Evolutionary conservation across 768 basidiomycete genomes (phyloP).

Genomic region (Calocybe cyanea): DNA sequence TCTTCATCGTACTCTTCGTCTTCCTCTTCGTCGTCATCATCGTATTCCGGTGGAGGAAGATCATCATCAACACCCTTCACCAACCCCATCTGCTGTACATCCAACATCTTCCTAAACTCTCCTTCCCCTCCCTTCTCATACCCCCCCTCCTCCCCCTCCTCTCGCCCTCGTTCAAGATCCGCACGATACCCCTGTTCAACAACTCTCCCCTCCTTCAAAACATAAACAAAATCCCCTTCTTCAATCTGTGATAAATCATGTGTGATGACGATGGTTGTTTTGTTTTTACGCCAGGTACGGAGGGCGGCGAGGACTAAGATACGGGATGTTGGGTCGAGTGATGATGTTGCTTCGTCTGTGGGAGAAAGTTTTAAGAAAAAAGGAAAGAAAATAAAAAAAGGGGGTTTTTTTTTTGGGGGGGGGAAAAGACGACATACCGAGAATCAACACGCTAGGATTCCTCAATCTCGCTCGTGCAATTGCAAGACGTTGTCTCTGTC

Average conservation of each 20-base stretch:
- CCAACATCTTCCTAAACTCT: constrained; percentile 71
- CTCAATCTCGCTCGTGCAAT: constrained; percentile 84
- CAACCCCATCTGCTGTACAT: constrained; percentile 42
- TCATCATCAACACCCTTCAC: constrained; percentile 46
- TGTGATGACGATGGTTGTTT: constrained; percentile 91
- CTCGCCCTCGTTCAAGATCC: constrained; percentile 55
- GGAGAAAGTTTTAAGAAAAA: constrained; percentile 5
- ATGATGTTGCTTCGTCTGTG: constrained; percentile 76
- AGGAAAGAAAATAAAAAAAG: not conserved
- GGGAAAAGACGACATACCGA: constrained; percentile 54
- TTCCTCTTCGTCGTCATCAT: constrained; percentile 35
- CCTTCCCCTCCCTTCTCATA: constrained; percentile 31
- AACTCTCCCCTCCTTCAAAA: constrained; percentile 75
- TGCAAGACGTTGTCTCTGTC: constrained; percentile 87
- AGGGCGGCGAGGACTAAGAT: constrained; percentile 77
- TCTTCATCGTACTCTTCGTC: constrained; percentile 11
- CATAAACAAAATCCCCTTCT: constrained; percentile 82
- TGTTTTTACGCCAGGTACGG: constrained; percentile 64
- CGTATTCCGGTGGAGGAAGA: constrained; percentile 33
- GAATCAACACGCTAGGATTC: constrained; percentile 84
- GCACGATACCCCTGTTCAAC: constrained; percentile 85
- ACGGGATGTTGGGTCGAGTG: constrained; percentile 84
- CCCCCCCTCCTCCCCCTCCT: too few species aligned
- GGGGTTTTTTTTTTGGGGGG: too few species aligned
- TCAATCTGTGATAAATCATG: constrained; percentile 89